phyloP scores from a whole-genome alignment of 2,329 filamentous ascomycete species.

The Pseudocercospora cruenta region DNA sequence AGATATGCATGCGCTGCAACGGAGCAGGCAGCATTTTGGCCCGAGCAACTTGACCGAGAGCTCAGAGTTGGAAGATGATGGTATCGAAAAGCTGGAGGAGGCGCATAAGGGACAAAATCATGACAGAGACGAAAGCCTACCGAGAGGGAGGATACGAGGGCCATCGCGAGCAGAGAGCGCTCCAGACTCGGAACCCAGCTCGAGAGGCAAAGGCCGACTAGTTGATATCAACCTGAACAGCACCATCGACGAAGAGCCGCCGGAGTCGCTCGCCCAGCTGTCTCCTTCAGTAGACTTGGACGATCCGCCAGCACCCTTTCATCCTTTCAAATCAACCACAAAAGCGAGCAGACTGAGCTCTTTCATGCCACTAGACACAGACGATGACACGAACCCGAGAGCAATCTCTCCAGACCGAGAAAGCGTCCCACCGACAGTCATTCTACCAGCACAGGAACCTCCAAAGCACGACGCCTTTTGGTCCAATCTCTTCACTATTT shows the following conservation, averaged over 20 bases:
- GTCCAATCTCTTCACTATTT: slow-evolving; percentile 85
- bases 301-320: slow-evolving; percentile 58
- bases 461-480: slow-evolving; percentile 89
- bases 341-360: slow-evolving; percentile 45
- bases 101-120: slow-evolving; percentile 42
- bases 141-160: slow-evolving; percentile 43
- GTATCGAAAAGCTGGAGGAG: slow-evolving; percentile 46
- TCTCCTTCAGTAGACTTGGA: slow-evolving; percentile 44
- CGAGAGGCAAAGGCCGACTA: slow-evolving; percentile 68
- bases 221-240: slow-evolving; percentile 85
- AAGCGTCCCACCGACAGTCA: slow-evolving; percentile 60
- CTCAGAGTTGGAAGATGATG: slow-evolving; percentile 75
- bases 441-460: slow-evolving; percentile 66
- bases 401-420: slow-evolving; percentile 55
- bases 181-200: slow-evolving; percentile 49
- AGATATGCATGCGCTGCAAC: slow-evolving; percentile 90
- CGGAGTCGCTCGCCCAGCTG: slow-evolving; percentile 39
- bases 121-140: slow-evolving; percentile 44
- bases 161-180: slow-evolving; percentile 46
- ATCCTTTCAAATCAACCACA: slow-evolving; percentile 56
- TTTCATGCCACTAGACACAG: slow-evolving; percentile 56
- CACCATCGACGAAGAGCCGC: slow-evolving; percentile 53
- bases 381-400: slow-evolving; percentile 53
- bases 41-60: slow-evolving; percentile 83
- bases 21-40: slow-evolving; percentile 85